Percentiles rank a stretch among this genome's conserved stretches.
Evolutionary conservation across 805 yeast genomes (phyloP).

Genomic region (Saturnispora besseyi): DNA sequence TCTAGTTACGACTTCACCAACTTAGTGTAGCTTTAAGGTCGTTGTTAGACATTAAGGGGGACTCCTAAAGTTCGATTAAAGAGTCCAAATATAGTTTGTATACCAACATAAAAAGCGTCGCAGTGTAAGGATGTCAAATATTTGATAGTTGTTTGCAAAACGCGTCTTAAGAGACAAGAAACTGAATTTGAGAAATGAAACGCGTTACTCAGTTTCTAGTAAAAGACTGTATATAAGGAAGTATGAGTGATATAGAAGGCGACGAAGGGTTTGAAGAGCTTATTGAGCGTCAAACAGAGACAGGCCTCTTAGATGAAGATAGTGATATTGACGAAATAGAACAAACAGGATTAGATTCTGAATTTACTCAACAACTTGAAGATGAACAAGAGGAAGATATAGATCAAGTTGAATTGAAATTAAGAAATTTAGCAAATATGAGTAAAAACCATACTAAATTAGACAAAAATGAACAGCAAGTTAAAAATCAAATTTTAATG

Average conservation of each 20-base stretch:
- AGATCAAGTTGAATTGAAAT: not conserved
- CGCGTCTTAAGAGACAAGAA: not conserved
- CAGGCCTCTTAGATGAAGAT: conserved; percentile 2
- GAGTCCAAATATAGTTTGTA: no score
- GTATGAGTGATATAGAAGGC: conserved; percentile 8
- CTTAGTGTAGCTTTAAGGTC: not conserved
- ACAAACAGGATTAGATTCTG: not conserved
- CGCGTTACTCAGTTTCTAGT: not conserved
- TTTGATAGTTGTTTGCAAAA: not conserved
- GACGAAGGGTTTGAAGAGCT: conserved; percentile 17
- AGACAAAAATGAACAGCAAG: conserved; percentile 26
- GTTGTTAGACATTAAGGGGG: no score
- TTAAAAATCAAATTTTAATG: conserved; percentile 68
- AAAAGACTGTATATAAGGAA: not conserved
- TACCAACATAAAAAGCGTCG: not conserved
- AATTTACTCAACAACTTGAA: conserved; percentile 1
- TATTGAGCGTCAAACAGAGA: conserved; percentile 8
- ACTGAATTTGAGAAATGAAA: not conserved
- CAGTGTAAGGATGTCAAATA: not conserved
- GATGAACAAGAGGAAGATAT: conserved; percentile 3
- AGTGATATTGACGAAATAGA: not conserved
- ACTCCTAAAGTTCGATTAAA: no score
- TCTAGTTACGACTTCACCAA: not conserved
- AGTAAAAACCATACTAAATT: not conserved
- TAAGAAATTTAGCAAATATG: not conserved